Conservation (phyloP, 129 eudicot genomes). For the Gnaphalium uliginosum region DNA sequence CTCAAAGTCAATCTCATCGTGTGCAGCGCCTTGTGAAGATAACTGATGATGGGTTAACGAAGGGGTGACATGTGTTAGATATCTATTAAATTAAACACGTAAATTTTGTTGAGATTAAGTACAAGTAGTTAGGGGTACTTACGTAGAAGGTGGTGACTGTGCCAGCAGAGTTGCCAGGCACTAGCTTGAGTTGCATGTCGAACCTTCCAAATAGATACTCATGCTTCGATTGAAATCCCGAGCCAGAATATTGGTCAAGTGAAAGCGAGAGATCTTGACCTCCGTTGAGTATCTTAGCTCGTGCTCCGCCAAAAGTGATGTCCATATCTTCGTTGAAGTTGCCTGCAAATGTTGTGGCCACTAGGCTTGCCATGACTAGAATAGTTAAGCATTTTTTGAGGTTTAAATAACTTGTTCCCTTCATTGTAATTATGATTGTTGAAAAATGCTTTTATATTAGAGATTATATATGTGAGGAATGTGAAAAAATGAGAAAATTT, state of each 20-base stretch:
- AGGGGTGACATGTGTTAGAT: not conserved
- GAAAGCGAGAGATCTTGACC: constrained; percentile 5
- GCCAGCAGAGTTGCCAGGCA: not conserved
- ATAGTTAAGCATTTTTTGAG: not conserved
- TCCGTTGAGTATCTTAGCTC: not conserved
- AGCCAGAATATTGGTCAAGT: not conserved
- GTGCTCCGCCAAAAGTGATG: not conserved
- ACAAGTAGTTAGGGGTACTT: not conserved
- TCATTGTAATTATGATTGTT: no score
- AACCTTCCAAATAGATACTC: not conserved
- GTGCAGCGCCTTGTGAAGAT: no score
- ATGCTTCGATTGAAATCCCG: not conserved
- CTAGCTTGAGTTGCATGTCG: constrained; percentile 9
- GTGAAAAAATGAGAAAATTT: no score
- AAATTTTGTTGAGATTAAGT: not conserved
- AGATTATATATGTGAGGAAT: no score
- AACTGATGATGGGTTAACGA: no score
- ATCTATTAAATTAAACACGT: not conserved
- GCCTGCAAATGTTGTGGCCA: not conserved
- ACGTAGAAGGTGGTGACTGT: not conserved
- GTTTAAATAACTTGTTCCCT: not conserved
- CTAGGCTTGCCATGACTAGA: not conserved
- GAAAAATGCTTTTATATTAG: no score
- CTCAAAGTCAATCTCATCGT: no score
- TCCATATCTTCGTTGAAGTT: not conserved